A percentile compares a stretch with the other conserved stretches of the same genome.
Conservation (phyloP, 2,329 filamentous ascomycete genomes). For the Fusarium pseudocircinatum region DNA sequence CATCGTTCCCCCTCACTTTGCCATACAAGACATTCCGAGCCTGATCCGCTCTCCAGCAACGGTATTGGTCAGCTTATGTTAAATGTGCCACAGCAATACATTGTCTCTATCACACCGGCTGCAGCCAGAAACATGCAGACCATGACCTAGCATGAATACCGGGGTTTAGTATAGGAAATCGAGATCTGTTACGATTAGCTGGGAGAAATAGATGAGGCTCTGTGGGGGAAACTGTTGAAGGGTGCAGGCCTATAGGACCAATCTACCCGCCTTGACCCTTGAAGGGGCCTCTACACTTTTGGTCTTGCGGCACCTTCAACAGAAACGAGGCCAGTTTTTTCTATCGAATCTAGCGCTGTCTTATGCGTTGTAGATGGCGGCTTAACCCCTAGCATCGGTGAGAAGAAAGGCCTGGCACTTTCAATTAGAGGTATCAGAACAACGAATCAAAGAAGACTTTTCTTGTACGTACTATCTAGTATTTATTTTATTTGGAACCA, state of each 20-base stretch:
- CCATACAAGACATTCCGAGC: neutral
- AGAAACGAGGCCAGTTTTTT: rapidly evolving
- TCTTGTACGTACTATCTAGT: neutral
- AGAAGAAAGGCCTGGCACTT: neutral
- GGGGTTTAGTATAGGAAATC: neutral
- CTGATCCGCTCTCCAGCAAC: neutral
- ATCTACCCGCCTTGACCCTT: too few relatives aligned
- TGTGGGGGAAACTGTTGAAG: neutral
- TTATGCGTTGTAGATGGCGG: too few relatives aligned
- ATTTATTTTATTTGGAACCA: rapidly evolving
- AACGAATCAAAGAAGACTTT: neutral
- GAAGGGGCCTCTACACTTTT: too few relatives aligned
- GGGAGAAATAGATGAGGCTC: rapidly evolving
- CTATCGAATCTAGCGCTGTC: neutral
- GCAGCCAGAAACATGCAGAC: neutral
- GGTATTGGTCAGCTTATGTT: neutral
- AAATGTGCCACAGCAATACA: neutral
- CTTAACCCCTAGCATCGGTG: neutral
- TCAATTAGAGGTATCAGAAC: neutral
- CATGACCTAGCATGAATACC: rapidly evolving
- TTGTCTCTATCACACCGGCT: neutral
- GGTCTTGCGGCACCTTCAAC: too few relatives aligned
- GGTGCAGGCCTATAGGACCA: too few relatives aligned
- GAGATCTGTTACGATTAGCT: neutral
- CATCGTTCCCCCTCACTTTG: neutral